Base-by-base conservation (phyloP, 768 basidiomycete genomes). In the Mycena haematopus region DNA sequence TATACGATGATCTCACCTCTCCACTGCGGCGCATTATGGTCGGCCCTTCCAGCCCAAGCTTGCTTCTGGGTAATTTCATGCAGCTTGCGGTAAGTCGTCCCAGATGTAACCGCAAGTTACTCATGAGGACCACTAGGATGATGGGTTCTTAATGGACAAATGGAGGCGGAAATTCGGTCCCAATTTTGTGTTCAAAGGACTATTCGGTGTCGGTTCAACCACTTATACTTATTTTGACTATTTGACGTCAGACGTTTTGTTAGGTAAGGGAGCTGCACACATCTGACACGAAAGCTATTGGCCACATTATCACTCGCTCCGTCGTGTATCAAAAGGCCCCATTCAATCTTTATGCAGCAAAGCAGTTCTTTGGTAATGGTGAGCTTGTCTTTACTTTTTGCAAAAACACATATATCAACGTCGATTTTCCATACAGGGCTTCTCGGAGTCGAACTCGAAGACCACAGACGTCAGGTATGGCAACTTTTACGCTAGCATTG, bases 281-380 rank as follows among this genome's bases (percentile, higher is more conserved):
- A 0, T 58, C 76, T 35, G 86, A 87, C 63, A 74, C 78, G 0
- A 74, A 76, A 5, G 84, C 84, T 1, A 38, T 86, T 25, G 73
- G 75, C 17, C 79, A 86, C 56, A 77, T 87, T 52, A 69, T 87
- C n/a, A 69, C 71, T 1, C 79, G 82, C 56, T 62, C 73, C 8
- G 70, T 71, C 22, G 71, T 74, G 49, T 84, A 79, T 40, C 77
- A 77, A 42, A 85, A 84, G 68, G 17, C 31, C 4, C 42, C 58
- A 1, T 3, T 38, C 33, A 40, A 6, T 36, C 58, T 13, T 27
- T 45, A 52, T 33, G 22, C 51, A 24, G 17, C n/a, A 1, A 45
- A 17, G 24, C 31, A 25, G 5, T 36, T 60, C 3, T 27, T 60
- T 2, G 58, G 58, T 4, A 14, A 27, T 15, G 51, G 52, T 60